Conservation (phyloP, 1,139 yeast genomes). For the Kodamaea sp. region DNA sequence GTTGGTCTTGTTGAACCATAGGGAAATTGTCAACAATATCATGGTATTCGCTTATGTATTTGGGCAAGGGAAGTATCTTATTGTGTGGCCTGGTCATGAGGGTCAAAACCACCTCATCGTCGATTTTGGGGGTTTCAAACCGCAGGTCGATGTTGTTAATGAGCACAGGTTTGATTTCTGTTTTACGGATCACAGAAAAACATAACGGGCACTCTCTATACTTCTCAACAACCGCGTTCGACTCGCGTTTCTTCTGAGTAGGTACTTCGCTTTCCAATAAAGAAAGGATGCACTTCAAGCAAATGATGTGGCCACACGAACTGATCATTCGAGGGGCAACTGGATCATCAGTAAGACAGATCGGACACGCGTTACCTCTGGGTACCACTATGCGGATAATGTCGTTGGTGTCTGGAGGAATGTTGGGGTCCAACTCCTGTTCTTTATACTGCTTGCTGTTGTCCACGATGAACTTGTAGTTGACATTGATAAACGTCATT, state of each 20-base stretch:
- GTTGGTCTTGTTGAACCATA: slow-evolving; percentile 19
- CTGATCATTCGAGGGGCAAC: slow-evolving; percentile 91
- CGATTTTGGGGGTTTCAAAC: slow-evolving; percentile 61
- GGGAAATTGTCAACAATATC: slow-evolving; percentile 34
- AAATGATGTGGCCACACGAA: slow-evolving; percentile 89
- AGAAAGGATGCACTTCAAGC: slow-evolving; percentile 77
- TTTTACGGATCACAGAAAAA: slow-evolving; percentile 59
- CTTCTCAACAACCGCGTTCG: slow-evolving; percentile 46
- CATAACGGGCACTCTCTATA: slow-evolving; percentile 87
- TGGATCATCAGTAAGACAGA: slow-evolving; percentile 81
- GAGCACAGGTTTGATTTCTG: slow-evolving; percentile 70
- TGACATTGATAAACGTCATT: slow-evolving; percentile 77
- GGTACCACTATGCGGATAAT: slow-evolving; percentile 76
- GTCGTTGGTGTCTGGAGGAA: slow-evolving; percentile 60
- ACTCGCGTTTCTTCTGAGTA: slow-evolving; percentile 35
- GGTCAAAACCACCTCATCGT: slow-evolving; percentile 60
- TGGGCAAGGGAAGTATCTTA: slow-evolving; percentile 65
- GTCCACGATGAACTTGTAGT: slow-evolving; percentile 80
- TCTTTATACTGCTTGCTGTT: slow-evolving; percentile 53
- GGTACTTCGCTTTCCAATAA: slow-evolving; percentile 63
- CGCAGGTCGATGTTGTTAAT: slow-evolving; percentile 55
- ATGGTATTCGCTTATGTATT: slow-evolving; percentile 29
- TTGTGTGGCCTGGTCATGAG: slow-evolving; percentile 72
- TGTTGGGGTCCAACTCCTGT: slow-evolving; percentile 72
- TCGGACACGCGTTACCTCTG: slow-evolving; percentile 81